Percentiles rank a stretch among this genome's conserved stretches.
Conservation (phyloP, 257 asterid genomes). For the Anisodus tanguticus region DNA sequence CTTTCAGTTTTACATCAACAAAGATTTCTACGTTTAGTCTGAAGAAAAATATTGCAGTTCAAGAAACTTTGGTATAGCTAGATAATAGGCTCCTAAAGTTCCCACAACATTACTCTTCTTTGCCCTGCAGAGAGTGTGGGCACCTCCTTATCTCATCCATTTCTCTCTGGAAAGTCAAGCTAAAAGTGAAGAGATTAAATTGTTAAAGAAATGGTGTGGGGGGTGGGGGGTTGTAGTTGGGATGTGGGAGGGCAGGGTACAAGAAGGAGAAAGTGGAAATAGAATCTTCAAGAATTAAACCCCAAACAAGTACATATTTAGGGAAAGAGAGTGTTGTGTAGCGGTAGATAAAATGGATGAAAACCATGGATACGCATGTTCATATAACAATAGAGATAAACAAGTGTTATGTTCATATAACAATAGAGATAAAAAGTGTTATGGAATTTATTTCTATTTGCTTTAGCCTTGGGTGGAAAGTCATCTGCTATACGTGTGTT, state of each 20-base stretch:
- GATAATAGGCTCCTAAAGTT: too few relatives aligned
- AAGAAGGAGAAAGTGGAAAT: not conserved
- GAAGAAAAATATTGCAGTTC: too few relatives aligned
- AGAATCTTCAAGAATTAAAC: not conserved
- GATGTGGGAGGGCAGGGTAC: not conserved
- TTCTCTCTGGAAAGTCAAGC: not conserved
- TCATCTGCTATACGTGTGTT: not conserved
- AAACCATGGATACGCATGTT: not conserved
- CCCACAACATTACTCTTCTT: too few relatives aligned
- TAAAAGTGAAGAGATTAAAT: too few relatives aligned
- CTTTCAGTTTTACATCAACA: too few relatives aligned
- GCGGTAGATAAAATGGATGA: not conserved
- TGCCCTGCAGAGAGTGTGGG: not conserved
- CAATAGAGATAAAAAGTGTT: not conserved
- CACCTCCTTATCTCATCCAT: not conserved
- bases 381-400: not conserved
- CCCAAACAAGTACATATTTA: not conserved
- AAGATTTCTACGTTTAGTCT: too few relatives aligned
- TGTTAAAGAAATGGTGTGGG: not conserved
- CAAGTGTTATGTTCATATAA: not conserved
- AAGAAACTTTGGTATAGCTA: too few relatives aligned
- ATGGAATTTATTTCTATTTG: not conserved
- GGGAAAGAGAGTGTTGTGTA: not conserved
- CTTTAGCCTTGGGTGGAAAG: not conserved
- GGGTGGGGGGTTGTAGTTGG: too few relatives aligned